phyloP scores from a whole-genome alignment of 164 flowering plant species.

The Saururus chinensis region DNA sequence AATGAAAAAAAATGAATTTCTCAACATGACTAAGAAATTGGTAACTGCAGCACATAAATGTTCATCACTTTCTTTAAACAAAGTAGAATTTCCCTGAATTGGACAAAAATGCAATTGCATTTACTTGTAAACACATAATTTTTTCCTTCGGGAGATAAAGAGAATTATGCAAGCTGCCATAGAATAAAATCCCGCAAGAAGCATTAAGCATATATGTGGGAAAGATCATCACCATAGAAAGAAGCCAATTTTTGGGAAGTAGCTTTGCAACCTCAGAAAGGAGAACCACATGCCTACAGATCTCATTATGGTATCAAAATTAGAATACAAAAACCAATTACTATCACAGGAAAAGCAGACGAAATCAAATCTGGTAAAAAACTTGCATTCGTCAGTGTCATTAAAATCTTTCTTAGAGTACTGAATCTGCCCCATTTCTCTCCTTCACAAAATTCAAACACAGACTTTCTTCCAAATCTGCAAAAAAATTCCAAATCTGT shows the following conservation, averaged over 20 bases:
- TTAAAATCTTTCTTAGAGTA: slow-evolving; percentile 94
- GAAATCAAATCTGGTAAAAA: background rate
- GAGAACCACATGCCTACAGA: slow-evolving; percentile 83
- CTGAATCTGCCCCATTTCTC: slow-evolving; percentile 86
- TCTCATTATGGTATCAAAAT: background rate
- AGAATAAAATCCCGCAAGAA: too few species aligned
- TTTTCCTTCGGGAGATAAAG: too few species aligned
- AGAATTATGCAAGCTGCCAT: too few species aligned
- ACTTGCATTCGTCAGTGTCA: slow-evolving; percentile 82
- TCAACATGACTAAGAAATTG: too few species aligned
- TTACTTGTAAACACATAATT: too few species aligned
- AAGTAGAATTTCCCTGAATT: too few species aligned
- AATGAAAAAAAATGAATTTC: too few species aligned
- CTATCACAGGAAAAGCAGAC: background rate
- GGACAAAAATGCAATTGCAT: too few species aligned
- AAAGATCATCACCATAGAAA: slow-evolving; percentile 50
- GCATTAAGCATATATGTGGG: too few species aligned
- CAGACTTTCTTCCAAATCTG: background rate
- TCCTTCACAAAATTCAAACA: background rate
- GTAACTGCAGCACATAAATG: too few species aligned
- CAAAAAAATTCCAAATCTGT: background rate
- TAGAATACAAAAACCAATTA: background rate
- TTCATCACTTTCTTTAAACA: too few species aligned
- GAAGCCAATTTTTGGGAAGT: slow-evolving; percentile 90
- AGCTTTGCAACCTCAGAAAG: slow-evolving; percentile 84